phyloP scores from a whole-genome alignment of 106 monocot genomes.

The Dendrobium officinale region DNA sequence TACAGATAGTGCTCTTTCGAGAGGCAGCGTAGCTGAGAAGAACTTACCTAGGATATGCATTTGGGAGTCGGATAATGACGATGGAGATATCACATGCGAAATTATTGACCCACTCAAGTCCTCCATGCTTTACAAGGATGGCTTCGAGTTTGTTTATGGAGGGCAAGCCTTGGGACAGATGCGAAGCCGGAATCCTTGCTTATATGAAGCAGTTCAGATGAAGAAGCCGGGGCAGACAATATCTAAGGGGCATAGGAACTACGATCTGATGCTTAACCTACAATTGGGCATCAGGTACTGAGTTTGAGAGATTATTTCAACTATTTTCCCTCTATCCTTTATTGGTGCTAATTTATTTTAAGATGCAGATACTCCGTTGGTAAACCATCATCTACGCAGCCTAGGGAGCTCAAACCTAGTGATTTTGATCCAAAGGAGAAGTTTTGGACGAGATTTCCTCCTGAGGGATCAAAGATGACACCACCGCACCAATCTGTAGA shows the following conservation, averaged over 20 bases:
- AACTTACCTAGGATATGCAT: constrained; percentile 71
- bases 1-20: constrained; percentile 8
- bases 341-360: constrained; percentile 2
- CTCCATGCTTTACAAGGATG: constrained; percentile 39
- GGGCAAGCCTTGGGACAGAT: neutral
- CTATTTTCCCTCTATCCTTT: neutral
- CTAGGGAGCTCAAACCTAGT: constrained; percentile 41
- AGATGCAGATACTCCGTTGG: constrained; percentile 66
- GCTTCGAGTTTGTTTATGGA: neutral
- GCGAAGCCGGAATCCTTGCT: constrained; percentile 24
- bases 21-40: constrained; percentile 24
- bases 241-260: constrained; percentile 77
- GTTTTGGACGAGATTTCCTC: constrained; percentile 86
- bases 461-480: constrained; percentile 80
- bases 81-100: constrained; percentile 74
- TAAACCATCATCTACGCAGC: constrained; percentile 31
- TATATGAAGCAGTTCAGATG: constrained; percentile 21
- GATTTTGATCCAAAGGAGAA: constrained; percentile 87
- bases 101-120: constrained; percentile 60
- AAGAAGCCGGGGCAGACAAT: constrained; percentile 69
- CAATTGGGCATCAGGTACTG: constrained; percentile 56
- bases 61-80: constrained; percentile 75
- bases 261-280: constrained; percentile 76
- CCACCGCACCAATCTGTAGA: constrained; percentile 72
- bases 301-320: neutral